Evolutionary conservation across 768 basidiomycete species (phyloP).

Genomic region (Pisolithus sp.): DNA sequence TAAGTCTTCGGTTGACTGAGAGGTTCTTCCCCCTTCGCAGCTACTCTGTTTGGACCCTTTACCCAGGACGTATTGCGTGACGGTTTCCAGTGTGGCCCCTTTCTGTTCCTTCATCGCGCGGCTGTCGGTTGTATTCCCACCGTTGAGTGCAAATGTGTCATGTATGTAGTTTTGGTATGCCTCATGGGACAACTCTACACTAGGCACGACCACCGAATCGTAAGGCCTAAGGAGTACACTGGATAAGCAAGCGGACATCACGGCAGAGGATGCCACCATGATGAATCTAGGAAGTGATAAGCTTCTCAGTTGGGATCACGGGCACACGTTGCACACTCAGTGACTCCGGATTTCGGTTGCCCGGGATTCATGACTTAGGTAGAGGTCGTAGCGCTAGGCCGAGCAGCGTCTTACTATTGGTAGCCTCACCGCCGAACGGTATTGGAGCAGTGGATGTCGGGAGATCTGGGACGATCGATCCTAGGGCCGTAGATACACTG

Average conservation of each 20-base stretch:
- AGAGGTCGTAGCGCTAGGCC: slow-evolving; percentile 17
- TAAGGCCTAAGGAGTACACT: slow-evolving; percentile 79
- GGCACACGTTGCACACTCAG: slow-evolving; percentile 26
- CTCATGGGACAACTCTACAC: too few relatives aligned
- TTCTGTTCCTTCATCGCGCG: slow-evolving; percentile 47
- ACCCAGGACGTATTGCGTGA: too few relatives aligned
- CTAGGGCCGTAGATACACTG: slow-evolving; percentile 68
- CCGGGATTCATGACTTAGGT: slow-evolving; percentile 22
- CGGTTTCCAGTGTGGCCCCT: not conserved
- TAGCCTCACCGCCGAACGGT: slow-evolving; percentile 4
- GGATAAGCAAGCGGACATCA: slow-evolving; percentile 75
- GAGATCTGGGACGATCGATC: slow-evolving; percentile 47
- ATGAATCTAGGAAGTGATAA: slow-evolving; percentile 49
- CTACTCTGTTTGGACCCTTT: too few relatives aligned
- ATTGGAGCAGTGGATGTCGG: slow-evolving; percentile 1
- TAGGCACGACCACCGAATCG: too few relatives aligned
- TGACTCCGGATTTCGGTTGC: slow-evolving; percentile 31
- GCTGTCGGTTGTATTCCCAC: too few relatives aligned
- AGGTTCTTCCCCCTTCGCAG: too few relatives aligned
- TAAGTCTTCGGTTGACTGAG: too few relatives aligned
- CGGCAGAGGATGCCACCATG: slow-evolving; percentile 69
- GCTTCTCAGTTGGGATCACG: not conserved
- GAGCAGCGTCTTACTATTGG: slow-evolving; percentile 11
- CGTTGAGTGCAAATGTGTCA: too few relatives aligned
- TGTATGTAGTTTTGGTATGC: too few relatives aligned